phyloP scores from a whole-genome alignment of 805 yeast species.

The Clavispora vitiphila region DNA sequence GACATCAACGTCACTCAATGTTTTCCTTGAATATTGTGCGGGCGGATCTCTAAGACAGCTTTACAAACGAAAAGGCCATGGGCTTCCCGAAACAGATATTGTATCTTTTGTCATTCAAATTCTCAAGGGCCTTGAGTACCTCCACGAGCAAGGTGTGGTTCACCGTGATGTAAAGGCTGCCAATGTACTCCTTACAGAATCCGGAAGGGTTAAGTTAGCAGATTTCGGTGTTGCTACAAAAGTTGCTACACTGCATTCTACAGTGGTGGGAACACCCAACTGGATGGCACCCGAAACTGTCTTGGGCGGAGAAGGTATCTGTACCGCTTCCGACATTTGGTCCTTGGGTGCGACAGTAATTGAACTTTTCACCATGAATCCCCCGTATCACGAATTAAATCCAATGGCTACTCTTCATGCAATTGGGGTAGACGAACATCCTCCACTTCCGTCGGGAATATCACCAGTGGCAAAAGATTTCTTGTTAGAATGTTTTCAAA shows the following conservation, averaged over 20 bases:
- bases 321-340: conserved; percentile 89
- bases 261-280: conserved; percentile 81
- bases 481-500: conserved; percentile 62
- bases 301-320: conserved; percentile 70
- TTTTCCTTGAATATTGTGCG: conserved; percentile 53
- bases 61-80: conserved; percentile 41
- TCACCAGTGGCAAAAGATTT: conserved; percentile 49
- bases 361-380: conserved; percentile 79
- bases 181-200: conserved; percentile 14
- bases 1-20: conserved; percentile 46
- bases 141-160: conserved; percentile 69
- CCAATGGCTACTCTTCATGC: conserved; percentile 82
- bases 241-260: conserved; percentile 25
- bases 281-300: conserved; percentile 99
- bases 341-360: conserved; percentile 92
- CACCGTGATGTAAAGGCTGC: conserved; percentile 75
- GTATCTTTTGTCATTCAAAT: conserved; percentile 36
- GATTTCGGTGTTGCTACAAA: conserved; percentile 85
- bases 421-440: conserved; percentile 68
- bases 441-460: conserved; percentile 57
- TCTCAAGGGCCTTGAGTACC: conserved; percentile 54
- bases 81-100: conserved; percentile 52
- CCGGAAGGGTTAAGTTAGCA: conserved; percentile 16
- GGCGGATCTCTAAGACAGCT: conserved; percentile 62
- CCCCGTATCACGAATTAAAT: conserved; percentile 76